These are phyloP conservation scores for Botrytis byssoidea DNA, from an alignment of 2,329 filamentous ascomycete species.

Conservation along the genomic window DNA sequence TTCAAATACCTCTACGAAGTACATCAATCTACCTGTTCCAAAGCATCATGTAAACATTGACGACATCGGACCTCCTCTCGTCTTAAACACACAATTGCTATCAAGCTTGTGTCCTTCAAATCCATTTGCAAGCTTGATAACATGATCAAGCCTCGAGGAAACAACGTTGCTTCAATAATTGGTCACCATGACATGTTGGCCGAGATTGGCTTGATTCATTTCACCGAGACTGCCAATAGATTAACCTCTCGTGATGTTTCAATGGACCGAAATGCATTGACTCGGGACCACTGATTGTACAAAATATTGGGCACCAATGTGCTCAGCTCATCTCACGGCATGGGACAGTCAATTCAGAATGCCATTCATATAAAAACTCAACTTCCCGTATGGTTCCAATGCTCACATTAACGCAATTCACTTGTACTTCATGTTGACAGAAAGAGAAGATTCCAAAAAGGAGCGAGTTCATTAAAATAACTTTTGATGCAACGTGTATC, in stretches of 20 bases:
- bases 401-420: background rate
- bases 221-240: constrained; percentile 8
- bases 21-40: background rate
- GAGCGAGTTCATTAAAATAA: background rate
- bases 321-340: background rate
- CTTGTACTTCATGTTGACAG: background rate
- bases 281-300: background rate
- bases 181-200: background rate
- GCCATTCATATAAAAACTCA: background rate
- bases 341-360: background rate
- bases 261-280: constrained; percentile 10
- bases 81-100: background rate
- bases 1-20: background rate
- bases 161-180: constrained; percentile 9
- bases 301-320: constrained; percentile 12
- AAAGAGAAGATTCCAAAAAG: background rate
- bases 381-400: background rate
- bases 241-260: background rate
- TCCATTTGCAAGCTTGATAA: background rate
- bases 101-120: background rate
- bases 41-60: background rate
- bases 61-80: background rate
- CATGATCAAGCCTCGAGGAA: background rate
- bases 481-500: constrained; percentile 4
- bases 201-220: constrained; percentile 11